Percentiles rank a stretch among this genome's conserved stretches.
Evolutionary conservation across 1,284 basidiomycete species (phyloP).

Genomic region (Ganoderma resinaceum): DNA sequence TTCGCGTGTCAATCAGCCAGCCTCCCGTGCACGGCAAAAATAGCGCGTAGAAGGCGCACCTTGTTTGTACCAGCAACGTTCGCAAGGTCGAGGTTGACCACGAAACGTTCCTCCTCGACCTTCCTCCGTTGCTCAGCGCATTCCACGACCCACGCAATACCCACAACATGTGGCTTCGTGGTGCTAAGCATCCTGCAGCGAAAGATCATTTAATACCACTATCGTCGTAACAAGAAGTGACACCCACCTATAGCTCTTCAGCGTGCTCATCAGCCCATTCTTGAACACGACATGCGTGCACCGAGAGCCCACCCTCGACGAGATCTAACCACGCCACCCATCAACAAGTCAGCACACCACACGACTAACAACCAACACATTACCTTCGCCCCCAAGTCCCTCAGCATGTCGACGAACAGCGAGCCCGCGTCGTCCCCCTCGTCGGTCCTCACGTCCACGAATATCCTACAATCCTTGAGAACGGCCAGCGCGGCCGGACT

Average conservation of each 20-base stretch:
- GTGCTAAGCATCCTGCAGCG: conserved; percentile 60
- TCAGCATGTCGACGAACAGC: conserved; percentile 88
- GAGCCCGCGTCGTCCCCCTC: conserved; percentile 86
- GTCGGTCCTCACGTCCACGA: conserved; percentile 89
- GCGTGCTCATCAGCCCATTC: conserved; percentile 81
- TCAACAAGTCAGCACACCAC: neutral
- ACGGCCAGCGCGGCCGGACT: conserved; percentile 47
- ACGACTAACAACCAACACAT: conserved; percentile 33
- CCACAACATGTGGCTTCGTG: conserved; percentile 80
- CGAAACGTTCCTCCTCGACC: conserved; percentile 72
- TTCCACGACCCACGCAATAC: conserved; percentile 92
- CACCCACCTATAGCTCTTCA: conserved; percentile 72
- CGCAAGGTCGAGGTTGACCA: conserved; percentile 72
- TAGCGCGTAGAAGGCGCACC: conserved; percentile 46
- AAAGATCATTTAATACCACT: neutral
- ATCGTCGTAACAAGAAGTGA: conserved; percentile 1
- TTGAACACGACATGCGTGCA: conserved; percentile 94
- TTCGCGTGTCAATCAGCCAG: conserved; percentile 5
- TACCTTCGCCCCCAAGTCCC: conserved; percentile 84
- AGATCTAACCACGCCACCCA: conserved; percentile 50
- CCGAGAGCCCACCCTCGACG: conserved; percentile 71
- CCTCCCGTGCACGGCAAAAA: conserved; percentile 10
- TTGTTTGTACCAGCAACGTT: conserved; percentile 73
- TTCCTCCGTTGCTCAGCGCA: conserved; percentile 75
- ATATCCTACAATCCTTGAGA: conserved; percentile 82